A percentile compares a stretch with the other conserved stretches of the same genome.
Evolutionary conservation across 345 rosid genomes (phyloP).

Genomic region (Gossypium anomalum): DNA sequence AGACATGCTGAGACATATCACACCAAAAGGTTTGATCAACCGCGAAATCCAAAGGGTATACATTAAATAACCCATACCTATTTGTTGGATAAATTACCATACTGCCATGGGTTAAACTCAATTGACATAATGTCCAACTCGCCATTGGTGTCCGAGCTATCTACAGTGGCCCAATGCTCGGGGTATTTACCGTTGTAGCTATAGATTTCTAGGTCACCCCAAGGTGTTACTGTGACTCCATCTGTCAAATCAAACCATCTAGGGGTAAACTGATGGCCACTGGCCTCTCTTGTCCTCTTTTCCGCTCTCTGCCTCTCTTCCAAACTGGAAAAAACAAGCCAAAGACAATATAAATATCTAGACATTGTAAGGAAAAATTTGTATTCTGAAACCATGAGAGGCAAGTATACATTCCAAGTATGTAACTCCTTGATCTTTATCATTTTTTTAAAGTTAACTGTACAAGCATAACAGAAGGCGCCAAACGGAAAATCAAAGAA

Average conservation of each 20-base stretch:
- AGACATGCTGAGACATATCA: conserved; percentile 2
- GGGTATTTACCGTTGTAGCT: conserved; percentile 56
- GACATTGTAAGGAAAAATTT: no score
- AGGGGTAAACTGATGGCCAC: conserved; percentile 51
- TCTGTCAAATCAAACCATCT: conserved; percentile 69
- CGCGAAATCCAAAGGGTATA: conserved; percentile 9
- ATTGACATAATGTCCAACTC: conserved; percentile 37
- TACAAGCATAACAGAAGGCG: no score
- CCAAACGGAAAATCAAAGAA: no score
- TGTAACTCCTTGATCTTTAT: no score
- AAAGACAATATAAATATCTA: no score
- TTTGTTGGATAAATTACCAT: conserved; percentile 6
- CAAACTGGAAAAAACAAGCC: conserved; percentile 31
- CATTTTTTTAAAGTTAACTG: no score
- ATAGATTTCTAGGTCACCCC: conserved; percentile 72
- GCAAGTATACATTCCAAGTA: no score
- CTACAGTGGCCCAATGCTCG: conserved; percentile 45
- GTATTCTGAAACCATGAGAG: no score
- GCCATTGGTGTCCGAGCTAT: conserved; percentile 30
- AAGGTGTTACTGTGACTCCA: conserved; percentile 56
- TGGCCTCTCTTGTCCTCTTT: conserved; percentile 54
- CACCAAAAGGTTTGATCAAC: conserved; percentile 14
- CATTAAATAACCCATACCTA: neutral
- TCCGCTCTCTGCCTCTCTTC: conserved; percentile 80
- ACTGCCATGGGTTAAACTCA: conserved; percentile 79